Conservation (phyloP, 1,139 yeast species). For the Yamadazyma friedrichii region DNA sequence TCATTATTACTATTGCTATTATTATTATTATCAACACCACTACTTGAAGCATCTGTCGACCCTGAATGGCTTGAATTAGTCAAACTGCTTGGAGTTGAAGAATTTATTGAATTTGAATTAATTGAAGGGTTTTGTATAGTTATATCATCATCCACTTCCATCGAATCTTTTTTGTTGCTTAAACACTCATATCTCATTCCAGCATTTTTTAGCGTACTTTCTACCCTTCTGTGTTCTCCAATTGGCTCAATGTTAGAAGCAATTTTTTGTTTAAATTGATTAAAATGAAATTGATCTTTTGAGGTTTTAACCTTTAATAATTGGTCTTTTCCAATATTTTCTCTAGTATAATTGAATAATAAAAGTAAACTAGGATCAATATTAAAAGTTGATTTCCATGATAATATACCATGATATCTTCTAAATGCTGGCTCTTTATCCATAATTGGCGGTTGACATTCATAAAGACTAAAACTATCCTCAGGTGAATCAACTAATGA, state of each 20-base stretch:
- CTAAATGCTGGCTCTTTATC: conserved; percentile 11
- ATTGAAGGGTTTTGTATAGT: background rate
- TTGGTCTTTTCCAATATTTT: conserved; percentile 3
- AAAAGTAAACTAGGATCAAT: conserved; percentile 18
- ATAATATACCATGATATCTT: conserved; percentile 33
- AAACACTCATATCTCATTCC: background rate
- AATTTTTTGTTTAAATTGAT: conserved; percentile 4
- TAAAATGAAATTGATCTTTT: conserved; percentile 6
- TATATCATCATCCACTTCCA: background rate
- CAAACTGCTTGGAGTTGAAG: background rate
- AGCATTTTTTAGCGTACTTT: too few relatives aligned
- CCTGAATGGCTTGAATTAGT: background rate
- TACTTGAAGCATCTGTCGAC: background rate
- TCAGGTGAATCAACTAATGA: conserved; percentile 3
- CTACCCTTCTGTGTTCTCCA: background rate
- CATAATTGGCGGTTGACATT: conserved; percentile 3
- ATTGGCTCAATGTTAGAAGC: conserved; percentile 6
- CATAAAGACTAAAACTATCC: conserved; percentile 5
- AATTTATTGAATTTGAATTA: background rate
- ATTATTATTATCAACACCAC: background rate
- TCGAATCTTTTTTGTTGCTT: background rate
- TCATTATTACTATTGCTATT: background rate
- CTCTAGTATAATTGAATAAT: conserved; percentile 4
- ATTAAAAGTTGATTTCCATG: conserved; percentile 33
- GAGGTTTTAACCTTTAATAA: conserved; percentile 5